These are phyloP conservation scores for Scutellaria baicalensis DNA, from an alignment of 257 asterid species.

Conservation along the genomic window DNA sequence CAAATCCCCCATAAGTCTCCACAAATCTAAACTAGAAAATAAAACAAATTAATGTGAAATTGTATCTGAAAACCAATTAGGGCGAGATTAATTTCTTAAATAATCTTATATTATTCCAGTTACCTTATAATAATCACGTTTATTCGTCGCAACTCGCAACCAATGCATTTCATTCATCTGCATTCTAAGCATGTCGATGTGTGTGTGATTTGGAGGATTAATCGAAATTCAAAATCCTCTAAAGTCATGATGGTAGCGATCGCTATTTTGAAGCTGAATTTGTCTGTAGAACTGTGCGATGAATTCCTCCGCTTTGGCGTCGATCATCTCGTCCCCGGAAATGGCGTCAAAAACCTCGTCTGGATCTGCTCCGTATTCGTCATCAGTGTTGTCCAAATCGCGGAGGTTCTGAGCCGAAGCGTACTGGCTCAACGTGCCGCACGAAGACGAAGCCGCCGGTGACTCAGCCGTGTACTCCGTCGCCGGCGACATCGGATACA, in stretches of 20 bases:
- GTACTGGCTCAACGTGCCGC: constrained; percentile 42
- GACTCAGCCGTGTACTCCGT: neutral
- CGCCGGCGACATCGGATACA: neutral
- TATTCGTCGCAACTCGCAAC: neutral
- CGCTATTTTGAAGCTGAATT: constrained; percentile 30
- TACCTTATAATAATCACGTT: neutral
- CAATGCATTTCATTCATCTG: neutral
- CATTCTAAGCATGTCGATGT: neutral
- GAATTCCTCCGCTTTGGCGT: constrained; percentile 56
- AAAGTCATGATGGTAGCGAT: neutral
- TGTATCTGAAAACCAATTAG: neutral
- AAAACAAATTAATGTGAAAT: neutral
- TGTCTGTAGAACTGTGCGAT: constrained; percentile 58
- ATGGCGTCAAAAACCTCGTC: constrained; percentile 56
- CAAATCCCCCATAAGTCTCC: neutral
- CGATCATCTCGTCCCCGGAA: constrained; percentile 55
- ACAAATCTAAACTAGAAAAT: neutral
- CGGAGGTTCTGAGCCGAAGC: constrained; percentile 45
- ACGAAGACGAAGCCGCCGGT: constrained; percentile 14
- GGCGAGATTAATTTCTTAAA: neutral
- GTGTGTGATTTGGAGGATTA: neutral
- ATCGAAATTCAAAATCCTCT: constrained; percentile 8
- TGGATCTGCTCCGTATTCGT: constrained; percentile 39
- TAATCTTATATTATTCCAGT: neutral
- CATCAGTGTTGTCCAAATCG: constrained; percentile 29